Conservation (phyloP, 2,329 filamentous ascomycete species). For the Sclerotinia subarctica region DNA sequence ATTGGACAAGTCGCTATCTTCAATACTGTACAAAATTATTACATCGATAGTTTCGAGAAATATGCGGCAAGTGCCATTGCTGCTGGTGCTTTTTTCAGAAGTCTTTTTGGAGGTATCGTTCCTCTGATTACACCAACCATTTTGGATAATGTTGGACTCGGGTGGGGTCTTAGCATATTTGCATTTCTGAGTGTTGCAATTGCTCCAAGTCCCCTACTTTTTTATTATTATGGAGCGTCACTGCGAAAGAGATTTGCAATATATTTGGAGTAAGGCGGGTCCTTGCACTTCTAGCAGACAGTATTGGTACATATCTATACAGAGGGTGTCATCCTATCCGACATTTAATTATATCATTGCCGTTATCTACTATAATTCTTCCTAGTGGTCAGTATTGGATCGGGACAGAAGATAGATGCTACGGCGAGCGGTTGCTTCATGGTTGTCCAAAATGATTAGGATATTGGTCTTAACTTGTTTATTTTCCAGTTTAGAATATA, state of each 20-base stretch:
- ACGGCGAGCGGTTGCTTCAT: background rate
- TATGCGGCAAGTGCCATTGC: slow-evolving; percentile 51
- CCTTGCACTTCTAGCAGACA: background rate
- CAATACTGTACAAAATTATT: slow-evolving; percentile 53
- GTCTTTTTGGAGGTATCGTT: slow-evolving; percentile 46
- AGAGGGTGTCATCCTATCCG: background rate
- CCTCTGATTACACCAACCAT: slow-evolving; percentile 45
- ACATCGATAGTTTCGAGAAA: slow-evolving; percentile 50
- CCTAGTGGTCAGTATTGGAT: background rate
- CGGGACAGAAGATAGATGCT: background rate
- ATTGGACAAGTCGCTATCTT: slow-evolving; percentile 52
- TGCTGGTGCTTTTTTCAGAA: slow-evolving; percentile 47
- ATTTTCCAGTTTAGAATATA: background rate
- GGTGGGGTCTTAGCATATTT: slow-evolving; percentile 50
- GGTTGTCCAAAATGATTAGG: background rate
- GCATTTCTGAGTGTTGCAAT: slow-evolving; percentile 45
- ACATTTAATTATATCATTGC: background rate
- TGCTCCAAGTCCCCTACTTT: slow-evolving; percentile 48
- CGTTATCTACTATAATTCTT: background rate
- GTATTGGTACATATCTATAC: background rate
- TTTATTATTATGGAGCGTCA: slow-evolving; percentile 46
- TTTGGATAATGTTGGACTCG: slow-evolving; percentile 46
- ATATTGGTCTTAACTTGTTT: background rate
- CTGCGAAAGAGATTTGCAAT: slow-evolving; percentile 47
- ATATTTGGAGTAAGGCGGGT: slow-evolving; percentile 30